Conservation (phyloP, 208 protist genomes). For the Jaenimonas drosophilae region DNA sequence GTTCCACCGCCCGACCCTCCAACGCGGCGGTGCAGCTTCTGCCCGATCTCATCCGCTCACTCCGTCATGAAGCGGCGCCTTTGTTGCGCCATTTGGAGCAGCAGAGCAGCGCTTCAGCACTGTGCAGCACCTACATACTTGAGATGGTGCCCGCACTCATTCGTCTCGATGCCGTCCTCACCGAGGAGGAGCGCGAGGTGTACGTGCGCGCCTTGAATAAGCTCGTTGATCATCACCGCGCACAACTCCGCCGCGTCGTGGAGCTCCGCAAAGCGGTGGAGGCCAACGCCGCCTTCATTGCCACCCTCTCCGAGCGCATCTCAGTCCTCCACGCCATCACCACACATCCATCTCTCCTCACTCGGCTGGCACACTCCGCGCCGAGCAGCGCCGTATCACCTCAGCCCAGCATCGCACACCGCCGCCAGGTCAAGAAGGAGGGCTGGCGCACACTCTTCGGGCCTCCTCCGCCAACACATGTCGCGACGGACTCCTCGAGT, state of each 20-base stretch:
- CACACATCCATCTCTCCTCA: no score
- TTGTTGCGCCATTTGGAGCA: slow-evolving; percentile 1
- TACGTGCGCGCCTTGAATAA: slow-evolving; percentile 65
- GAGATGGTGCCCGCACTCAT: slow-evolving; percentile 65
- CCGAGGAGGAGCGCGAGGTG: slow-evolving; percentile 43
- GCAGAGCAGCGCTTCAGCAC: slow-evolving; percentile 2
- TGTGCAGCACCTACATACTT: slow-evolving; percentile 50
- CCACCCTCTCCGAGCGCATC: background rate
- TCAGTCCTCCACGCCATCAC: no score
- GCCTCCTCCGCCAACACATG: no score
- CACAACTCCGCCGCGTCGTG: slow-evolving; percentile 22
- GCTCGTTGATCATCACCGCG: slow-evolving; percentile 29
- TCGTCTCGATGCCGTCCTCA: slow-evolving; percentile 55
- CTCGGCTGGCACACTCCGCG: no score
- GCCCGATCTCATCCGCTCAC: no score
- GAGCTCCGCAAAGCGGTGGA: background rate
- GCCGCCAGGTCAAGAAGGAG: no score
- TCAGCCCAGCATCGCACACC: no score
- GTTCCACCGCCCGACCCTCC: no score
- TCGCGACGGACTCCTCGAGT: no score
- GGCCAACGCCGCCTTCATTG: slow-evolving; percentile 1
- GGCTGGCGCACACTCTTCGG: no score
- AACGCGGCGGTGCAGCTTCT: no score
- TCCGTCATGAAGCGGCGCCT: slow-evolving; percentile 36
- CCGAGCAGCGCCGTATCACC: no score